Base-by-base conservation (phyloP, 176 grass and related monocot genomes). In the Alopecurus myosuroides region DNA sequence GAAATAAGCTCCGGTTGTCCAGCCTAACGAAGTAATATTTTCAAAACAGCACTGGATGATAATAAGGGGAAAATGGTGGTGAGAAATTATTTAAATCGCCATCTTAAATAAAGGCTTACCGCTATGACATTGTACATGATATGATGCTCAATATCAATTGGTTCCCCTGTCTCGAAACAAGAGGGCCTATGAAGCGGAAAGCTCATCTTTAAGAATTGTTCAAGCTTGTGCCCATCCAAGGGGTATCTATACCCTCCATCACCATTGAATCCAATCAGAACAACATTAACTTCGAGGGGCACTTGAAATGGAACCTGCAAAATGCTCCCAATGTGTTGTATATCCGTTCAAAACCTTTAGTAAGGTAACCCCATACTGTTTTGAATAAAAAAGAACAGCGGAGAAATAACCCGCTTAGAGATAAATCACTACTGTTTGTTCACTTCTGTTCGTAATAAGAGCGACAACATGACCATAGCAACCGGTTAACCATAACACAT, bases 231-330 rank as follows among this genome's bases (percentile, higher is more conserved):
- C 20, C 86, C 91, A 89, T 99, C 88, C 56, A 99, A 76, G 11
- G 81, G 71, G 79, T 96, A 99, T 82, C 97, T 92, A 52, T 96
- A 96, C 62, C 97, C 97, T 79, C 93, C 97, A 77, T 96, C 94
- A 57, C 87, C 97, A 71, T 92, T 92, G 82, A 99, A 99, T 86
- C 97, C 97, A 90, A 96, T 87, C 40, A 96, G 89, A 87, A 99
- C 91, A 72, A 96, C 71, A 86, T 99, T 99, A 77, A 99, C 93
- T 91, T 99, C 93, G 11, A 99, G 93, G 49, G 97, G 97, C 70
- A 96, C 97, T 86, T 99, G 97, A 92, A 99, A 99, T 74, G 97
- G 97, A 78, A 99, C 97, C 97, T 99, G 89, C 86, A 90, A 51
- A 82, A 86, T 14, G 56, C 55, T 51, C 81, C 50, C 2, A 42